Percentiles rank a stretch among this genome's conserved stretches.
Evolutionary conservation across 805 yeast species (phyloP).

Genomic region (Candida ascalaphidarum): DNA sequence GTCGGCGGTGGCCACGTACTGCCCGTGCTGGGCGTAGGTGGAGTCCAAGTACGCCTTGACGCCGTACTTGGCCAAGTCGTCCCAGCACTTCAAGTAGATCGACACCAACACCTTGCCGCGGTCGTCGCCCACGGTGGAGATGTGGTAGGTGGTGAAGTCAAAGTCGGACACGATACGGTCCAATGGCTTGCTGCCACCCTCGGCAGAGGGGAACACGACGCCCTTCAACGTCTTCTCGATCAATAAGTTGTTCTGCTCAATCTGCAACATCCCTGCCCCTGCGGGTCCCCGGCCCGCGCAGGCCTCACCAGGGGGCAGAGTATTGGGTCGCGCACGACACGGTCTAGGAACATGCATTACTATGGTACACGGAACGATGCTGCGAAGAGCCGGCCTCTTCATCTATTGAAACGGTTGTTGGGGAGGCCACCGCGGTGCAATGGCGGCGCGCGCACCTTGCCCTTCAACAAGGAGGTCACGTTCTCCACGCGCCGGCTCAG

Average conservation of each 20-base stretch:
- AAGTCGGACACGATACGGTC: constrained; percentile 92
- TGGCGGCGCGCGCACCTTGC: constrained; percentile 36
- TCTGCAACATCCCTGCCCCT: constrained; percentile 55
- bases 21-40: constrained; percentile 35
- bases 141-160: constrained; percentile 90
- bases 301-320: too few relatives aligned
- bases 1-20: constrained; percentile 24
- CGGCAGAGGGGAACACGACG: constrained; percentile 41
- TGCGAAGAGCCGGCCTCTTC: too few relatives aligned
- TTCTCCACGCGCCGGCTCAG: too few relatives aligned
- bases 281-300: too few relatives aligned
- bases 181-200: constrained; percentile 32
- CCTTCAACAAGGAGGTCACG: constrained; percentile 29
- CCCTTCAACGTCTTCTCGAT: constrained; percentile 75
- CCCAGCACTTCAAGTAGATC: constrained; percentile 68
- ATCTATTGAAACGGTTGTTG: too few relatives aligned
- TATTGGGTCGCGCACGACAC: too few relatives aligned
- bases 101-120: constrained; percentile 61
- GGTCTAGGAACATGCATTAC: too few relatives aligned
- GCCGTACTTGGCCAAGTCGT: constrained; percentile 63
- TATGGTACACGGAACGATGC: too few relatives aligned
- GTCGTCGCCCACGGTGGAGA: constrained; percentile 71
- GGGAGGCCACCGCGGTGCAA: constrained; percentile 34
- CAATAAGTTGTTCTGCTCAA: constrained; percentile 77
- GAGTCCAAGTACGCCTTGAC: constrained; percentile 44